Conservation (phyloP, 768 basidiomycete species). For the Clitopilus hobsonii region DNA sequence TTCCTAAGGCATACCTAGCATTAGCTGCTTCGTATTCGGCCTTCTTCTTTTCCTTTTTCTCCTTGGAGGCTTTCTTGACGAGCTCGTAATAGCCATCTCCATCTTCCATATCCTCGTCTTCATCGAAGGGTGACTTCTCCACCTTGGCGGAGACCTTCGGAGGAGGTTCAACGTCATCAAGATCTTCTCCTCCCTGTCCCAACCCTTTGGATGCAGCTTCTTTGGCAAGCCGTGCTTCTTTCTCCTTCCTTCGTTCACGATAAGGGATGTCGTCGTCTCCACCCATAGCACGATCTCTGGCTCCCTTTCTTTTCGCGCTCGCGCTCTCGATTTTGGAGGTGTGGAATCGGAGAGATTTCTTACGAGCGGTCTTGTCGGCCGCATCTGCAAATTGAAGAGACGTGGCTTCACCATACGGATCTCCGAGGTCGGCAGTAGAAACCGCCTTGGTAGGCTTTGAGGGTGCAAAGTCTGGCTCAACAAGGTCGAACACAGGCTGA, state of each 20-base stretch:
- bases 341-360: conserved; percentile 87
- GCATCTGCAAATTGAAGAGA: conserved; percentile 67
- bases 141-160: conserved; percentile 17
- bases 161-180: conserved; percentile 52
- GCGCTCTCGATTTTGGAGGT: conserved; percentile 87
- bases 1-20: conserved; percentile 42
- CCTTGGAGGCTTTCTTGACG: conserved; percentile 68
- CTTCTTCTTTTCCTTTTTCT: conserved; percentile 76
- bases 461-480: conserved; percentile 68
- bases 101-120: conserved; percentile 38
- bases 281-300: conserved; percentile 63
- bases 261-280: conserved; percentile 98
- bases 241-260: conserved; percentile 64
- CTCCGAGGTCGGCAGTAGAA: conserved; percentile 29
- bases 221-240: conserved; percentile 49
- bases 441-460: conserved; percentile 23
- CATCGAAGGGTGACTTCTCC: conserved; percentile 31
- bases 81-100: conserved; percentile 88
- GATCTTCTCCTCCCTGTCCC: conserved; percentile 58
- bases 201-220: conserved; percentile 43
- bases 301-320: conserved; percentile 67
- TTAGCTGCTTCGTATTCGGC: conserved; percentile 69
- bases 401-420: conserved; percentile 65
- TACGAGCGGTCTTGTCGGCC: conserved; percentile 78
- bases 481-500: conserved; percentile 65